Evolutionary conservation across 179 eudicot species (phyloP), one percentile per base, ranked within the genome.

Genomic region (Carnegiea gigantea): DNA sequence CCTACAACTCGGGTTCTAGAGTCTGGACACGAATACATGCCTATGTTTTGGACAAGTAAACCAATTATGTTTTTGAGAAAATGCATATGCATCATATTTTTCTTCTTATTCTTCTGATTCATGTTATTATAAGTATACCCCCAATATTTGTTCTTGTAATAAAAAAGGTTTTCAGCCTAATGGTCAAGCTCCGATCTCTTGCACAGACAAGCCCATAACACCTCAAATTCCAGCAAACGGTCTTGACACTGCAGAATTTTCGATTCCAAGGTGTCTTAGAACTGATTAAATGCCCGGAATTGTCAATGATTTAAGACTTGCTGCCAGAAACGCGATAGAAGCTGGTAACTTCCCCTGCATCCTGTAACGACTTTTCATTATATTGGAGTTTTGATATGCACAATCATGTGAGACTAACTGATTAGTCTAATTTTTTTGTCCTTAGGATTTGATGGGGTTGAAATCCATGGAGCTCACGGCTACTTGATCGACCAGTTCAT

Each of bases 391-490:
- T 62, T 62, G 68, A 51, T 51, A 51, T 51, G 9, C 9, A 57
- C 7, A 20, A 18, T 57, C 23, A 57, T 3, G 62, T 18, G 62
- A n/a, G 14, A 23, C 12, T n/a, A 62, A 60, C 14, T 60, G 5
- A 62, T 24, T 62, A 9, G 71, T 67, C 38, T 26, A 67, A 24
- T 14, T 26, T 76, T 28, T 6, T 57, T 14, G 43, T n/a, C 33
- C 43, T 21, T 65, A 87, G 87, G 89, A 28, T 87, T 87, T 76
- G 87, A 87, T 44, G 89, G 87, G 21, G 85, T 87, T 2, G 89
- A 87, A 78, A 87, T 87, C 49, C 89, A 87, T 28, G 89, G 89
- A 6, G 89, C 89, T 70, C 62, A 87, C 26, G 85, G 89, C 78
- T 87, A 87, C 70, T 73, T 87, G 51, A 82, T 87, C 8, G 89